A percentile compares a stretch with the other conserved stretches of the same genome.
These are phyloP conservation scores for Phytopythium cucurbitacearum DNA, from an alignment of 352 stramenopile genomes.

Conservation along the genomic window DNA sequence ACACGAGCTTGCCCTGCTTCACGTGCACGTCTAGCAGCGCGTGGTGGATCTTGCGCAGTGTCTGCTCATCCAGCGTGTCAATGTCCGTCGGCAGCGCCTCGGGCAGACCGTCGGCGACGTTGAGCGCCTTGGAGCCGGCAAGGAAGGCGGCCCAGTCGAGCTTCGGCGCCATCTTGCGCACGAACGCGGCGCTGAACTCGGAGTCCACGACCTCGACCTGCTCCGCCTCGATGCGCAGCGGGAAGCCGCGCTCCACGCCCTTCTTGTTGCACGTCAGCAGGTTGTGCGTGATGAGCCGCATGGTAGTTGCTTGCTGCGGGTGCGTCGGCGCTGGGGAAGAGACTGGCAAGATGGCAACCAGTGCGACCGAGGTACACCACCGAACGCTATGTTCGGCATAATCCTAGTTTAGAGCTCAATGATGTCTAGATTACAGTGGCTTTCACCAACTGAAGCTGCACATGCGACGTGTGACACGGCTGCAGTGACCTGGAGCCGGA, in stretches of 20 bases:
- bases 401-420: too few relatives aligned
- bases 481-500: too few relatives aligned
- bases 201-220: constrained; percentile 78
- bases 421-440: too few relatives aligned
- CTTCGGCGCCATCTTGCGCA: constrained; percentile 88
- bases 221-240: constrained; percentile 82
- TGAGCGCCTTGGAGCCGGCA: constrained; percentile 65
- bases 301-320: constrained; percentile 18
- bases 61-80: constrained; percentile 52
- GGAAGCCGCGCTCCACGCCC: constrained; percentile 89
- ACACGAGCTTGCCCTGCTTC: constrained; percentile 94
- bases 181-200: constrained; percentile 81
- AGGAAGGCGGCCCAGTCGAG: constrained; percentile 89
- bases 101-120: constrained; percentile 68
- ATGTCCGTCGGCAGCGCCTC: constrained; percentile 35
- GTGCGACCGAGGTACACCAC: too few relatives aligned
- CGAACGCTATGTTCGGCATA: too few relatives aligned
- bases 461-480: too few relatives aligned
- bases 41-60: constrained; percentile 86
- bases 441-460: too few relatives aligned
- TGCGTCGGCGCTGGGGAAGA: constrained; percentile 6
- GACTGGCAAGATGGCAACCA: neutral
- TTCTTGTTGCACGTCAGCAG: constrained; percentile 94
- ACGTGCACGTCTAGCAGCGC: constrained; percentile 94
- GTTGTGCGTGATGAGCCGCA: constrained; percentile 94